These are phyloP conservation scores for Kwoniella mangroviensis DNA, from an alignment of 768 basidiomycete species.

Conservation along the genomic window DNA sequence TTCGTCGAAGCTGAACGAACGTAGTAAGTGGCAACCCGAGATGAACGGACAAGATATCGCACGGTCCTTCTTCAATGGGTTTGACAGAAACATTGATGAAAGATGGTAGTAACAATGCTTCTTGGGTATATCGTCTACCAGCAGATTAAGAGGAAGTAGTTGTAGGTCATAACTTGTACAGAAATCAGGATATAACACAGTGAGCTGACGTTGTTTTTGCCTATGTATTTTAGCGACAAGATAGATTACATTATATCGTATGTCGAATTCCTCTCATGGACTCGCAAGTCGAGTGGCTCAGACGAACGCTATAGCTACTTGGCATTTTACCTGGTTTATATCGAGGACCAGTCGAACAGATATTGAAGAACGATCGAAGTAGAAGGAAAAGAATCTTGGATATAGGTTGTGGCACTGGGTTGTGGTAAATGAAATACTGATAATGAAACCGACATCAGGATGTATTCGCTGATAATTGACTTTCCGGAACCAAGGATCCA, in stretches of 20 bases:
- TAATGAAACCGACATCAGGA: background rate
- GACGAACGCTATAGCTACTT: conserved; percentile 8
- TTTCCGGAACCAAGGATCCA: conserved; percentile 8
- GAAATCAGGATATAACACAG: background rate
- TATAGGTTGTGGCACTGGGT: conserved; percentile 29
- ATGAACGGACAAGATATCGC: background rate
- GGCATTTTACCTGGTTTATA: conserved; percentile 22
- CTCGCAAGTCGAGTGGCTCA: background rate
- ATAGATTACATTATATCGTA: conserved; percentile 28
- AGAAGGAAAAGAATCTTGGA: conserved; percentile 19
- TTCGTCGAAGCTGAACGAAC: conserved; percentile 22
- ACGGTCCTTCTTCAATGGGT: background rate
- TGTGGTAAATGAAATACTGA: conserved; percentile 3
- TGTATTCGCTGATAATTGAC: background rate
- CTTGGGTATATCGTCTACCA: conserved; percentile 26
- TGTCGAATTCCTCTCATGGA: background rate
- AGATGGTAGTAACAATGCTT: conserved; percentile 23
- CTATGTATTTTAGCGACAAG: conserved; percentile 13
- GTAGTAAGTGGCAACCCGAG: background rate
- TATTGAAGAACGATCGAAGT: conserved; percentile 9
- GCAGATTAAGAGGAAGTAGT: conserved; percentile 28
- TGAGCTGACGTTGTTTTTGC: conserved; percentile 3
- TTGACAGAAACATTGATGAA: background rate
- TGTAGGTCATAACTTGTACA: conserved; percentile 7
- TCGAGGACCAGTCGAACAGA: conserved; percentile 27